Evolutionary conservation across 495 filamentous ascomycete species (phyloP).

Genomic region (Trichoderma virens): DNA sequence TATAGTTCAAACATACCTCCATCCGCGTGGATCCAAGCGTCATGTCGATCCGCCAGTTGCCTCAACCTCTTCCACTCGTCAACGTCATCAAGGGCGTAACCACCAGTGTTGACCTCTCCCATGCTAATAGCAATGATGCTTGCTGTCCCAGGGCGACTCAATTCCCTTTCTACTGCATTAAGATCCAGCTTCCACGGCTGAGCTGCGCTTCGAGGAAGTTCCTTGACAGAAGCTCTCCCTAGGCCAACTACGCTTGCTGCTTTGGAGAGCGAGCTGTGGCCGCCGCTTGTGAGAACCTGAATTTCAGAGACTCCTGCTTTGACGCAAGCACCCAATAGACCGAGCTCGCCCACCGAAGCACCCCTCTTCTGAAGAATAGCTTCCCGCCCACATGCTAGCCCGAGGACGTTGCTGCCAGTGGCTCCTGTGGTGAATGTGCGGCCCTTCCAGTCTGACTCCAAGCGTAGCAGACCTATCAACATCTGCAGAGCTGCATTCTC

Average conservation of each 20-base stretch:
- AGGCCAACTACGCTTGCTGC: slow-evolving; percentile 76
- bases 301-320: slow-evolving; percentile 56
- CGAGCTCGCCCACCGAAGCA: slow-evolving; percentile 54
- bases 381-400: slow-evolving; percentile 71
- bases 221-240: slow-evolving; percentile 59
- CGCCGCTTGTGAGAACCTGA: slow-evolving; percentile 69
- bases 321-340: slow-evolving; percentile 58
- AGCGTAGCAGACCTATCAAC: slow-evolving; percentile 56
- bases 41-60: slow-evolving; percentile 61
- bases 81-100: slow-evolving; percentile 58
- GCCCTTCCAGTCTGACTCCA: slow-evolving; percentile 50
- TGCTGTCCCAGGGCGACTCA: slow-evolving; percentile 40
- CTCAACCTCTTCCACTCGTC: slow-evolving; percentile 58
- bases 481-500: slow-evolving; percentile 64
- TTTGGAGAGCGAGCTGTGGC: slow-evolving; percentile 76
- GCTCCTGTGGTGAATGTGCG: slow-evolving; percentile 85
- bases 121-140: slow-evolving; percentile 73
- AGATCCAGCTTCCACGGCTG: slow-evolving; percentile 63
- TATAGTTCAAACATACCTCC: too few relatives aligned
- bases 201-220: slow-evolving; percentile 42
- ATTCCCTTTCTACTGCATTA: slow-evolving; percentile 43
- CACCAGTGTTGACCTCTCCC: slow-evolving; percentile 87
- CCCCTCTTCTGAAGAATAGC: slow-evolving; percentile 43
- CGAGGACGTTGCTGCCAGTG: slow-evolving; percentile 77
- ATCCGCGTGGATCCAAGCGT: slow-evolving; percentile 86